Percentiles rank a stretch among this genome's conserved stretches.
Conservation (phyloP, 192 early-diverging fungal genomes). For the Coemansia reversa region DNA sequence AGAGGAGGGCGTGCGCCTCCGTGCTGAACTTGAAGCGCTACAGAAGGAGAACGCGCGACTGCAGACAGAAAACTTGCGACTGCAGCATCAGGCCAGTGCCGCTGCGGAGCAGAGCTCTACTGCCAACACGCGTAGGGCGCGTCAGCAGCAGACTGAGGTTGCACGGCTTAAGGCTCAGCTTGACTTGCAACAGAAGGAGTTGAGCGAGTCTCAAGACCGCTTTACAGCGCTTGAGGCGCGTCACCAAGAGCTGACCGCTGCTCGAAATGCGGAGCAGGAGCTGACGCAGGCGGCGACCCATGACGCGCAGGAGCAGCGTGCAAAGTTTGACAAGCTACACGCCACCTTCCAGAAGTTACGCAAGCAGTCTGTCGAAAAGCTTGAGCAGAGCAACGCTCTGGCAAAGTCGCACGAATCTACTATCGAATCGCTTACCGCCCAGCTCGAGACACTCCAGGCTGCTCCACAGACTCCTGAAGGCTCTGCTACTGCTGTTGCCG, state of each 20-base stretch:
- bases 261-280: slow-evolving; percentile 2
- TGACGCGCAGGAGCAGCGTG: slow-evolving; percentile 17
- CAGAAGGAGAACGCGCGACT: slow-evolving; percentile 8
- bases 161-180: slow-evolving; percentile 15
- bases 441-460: slow-evolving; percentile 20
- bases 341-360: slow-evolving; percentile 42
- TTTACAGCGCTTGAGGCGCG: slow-evolving; percentile 5
- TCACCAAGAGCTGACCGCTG: neutral
- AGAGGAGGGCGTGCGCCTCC: slow-evolving; percentile 44
- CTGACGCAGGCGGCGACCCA: slow-evolving; percentile 2
- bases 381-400: slow-evolving; percentile 18
- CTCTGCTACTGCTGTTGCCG: slow-evolving; percentile 4
- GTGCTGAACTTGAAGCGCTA: slow-evolving; percentile 15
- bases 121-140: slow-evolving; percentile 8
- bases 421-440: slow-evolving; percentile 28
- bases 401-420: slow-evolving; percentile 31
- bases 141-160: slow-evolving; percentile 24
- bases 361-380: slow-evolving; percentile 35
- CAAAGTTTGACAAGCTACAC: slow-evolving; percentile 38
- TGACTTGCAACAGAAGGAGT: slow-evolving; percentile 8
- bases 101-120: slow-evolving; percentile 11
- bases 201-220: neutral
- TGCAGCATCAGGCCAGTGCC: slow-evolving; percentile 1
- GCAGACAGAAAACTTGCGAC: neutral
- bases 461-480: slow-evolving; percentile 3